Conservation (phyloP, 495 filamentous ascomycete species). For the Haplographium delicatum region DNA sequence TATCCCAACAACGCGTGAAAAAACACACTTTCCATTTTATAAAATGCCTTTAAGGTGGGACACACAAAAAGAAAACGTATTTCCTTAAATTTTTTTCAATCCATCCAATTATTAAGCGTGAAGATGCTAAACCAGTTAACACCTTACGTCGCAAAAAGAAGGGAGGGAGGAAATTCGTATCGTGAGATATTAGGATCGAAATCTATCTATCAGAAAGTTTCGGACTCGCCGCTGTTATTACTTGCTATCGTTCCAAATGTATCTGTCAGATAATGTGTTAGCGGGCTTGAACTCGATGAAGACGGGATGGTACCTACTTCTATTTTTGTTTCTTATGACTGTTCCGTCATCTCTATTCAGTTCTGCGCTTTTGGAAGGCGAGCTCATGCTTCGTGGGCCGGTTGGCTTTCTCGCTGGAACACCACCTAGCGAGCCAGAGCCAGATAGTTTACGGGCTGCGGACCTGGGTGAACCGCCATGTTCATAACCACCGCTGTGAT, state of each 20-base stretch:
- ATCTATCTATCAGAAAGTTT: slow-evolving; percentile 40
- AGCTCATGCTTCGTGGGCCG: slow-evolving; percentile 28
- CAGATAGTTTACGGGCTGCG: slow-evolving; percentile 18
- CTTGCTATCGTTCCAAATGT: slow-evolving; percentile 45
- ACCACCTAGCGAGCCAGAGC: slow-evolving; percentile 15
- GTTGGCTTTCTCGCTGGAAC: slow-evolving; percentile 26
- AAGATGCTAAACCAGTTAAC: not conserved
- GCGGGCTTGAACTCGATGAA: too few relatives aligned
- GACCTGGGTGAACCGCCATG: slow-evolving; percentile 23
- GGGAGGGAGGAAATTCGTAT: slow-evolving; percentile 7
- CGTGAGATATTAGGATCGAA: slow-evolving; percentile 14
- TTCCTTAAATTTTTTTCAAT: too few relatives aligned
- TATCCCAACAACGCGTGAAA: not conserved
- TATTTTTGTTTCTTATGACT: slow-evolving; percentile 40
- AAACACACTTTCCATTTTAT: not conserved
- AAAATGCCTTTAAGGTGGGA: not conserved
- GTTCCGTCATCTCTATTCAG: slow-evolving; percentile 45
- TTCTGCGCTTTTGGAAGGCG: slow-evolving; percentile 29
- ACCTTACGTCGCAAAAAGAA: not conserved
- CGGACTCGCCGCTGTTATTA: slow-evolving; percentile 41
- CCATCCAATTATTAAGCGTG: not conserved
- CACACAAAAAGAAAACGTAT: not conserved
- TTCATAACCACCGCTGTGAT: slow-evolving; percentile 12
- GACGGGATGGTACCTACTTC: slow-evolving; percentile 42
- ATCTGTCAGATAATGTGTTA: too few relatives aligned